Evolutionary conservation across 208 protist genomes (phyloP).

Genomic region (Spironucleus salmonicida): DNA sequence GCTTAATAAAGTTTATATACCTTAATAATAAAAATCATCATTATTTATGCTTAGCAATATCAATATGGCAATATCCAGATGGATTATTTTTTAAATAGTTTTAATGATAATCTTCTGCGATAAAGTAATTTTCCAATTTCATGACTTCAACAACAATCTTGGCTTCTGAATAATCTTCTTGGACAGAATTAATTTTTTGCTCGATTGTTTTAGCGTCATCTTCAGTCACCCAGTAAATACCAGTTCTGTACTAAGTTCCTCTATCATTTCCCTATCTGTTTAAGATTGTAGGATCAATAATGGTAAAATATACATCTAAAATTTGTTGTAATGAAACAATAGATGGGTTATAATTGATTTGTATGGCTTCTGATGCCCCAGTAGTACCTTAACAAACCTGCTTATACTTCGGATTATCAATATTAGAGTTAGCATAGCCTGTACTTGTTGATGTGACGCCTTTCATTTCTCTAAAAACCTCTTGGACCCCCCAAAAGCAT

Average conservation of each 20-base stretch:
- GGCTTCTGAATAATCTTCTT: background rate
- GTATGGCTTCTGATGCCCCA: constrained; percentile 34
- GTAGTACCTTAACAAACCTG: constrained; percentile 32
- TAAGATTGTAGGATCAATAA: constrained; percentile 32
- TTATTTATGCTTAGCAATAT: background rate
- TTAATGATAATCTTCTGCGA: constrained; percentile 31
- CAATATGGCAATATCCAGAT: constrained; percentile 12
- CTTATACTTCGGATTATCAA: constrained; percentile 35
- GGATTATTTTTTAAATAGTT: constrained; percentile 18
- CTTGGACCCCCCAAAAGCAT: constrained; percentile 38
- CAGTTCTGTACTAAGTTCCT: constrained; percentile 32
- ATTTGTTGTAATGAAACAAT: constrained; percentile 23
- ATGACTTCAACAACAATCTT: constrained; percentile 16
- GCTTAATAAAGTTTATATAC: too few species aligned
- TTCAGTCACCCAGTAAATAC: constrained; percentile 26
- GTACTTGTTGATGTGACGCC: constrained; percentile 9
- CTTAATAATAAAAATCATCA: too few species aligned
- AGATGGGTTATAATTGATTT: constrained; percentile 30
- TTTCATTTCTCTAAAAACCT: constrained; percentile 16
- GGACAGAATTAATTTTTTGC: background rate
- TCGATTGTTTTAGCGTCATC: constrained; percentile 2
- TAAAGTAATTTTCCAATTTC: background rate
- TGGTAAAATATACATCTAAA: constrained; percentile 32
- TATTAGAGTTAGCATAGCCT: constrained; percentile 29
- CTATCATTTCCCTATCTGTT: constrained; percentile 33